Base-by-base conservation (phyloP, 805 yeast species). In the Schwanniomyces occidentalis region DNA sequence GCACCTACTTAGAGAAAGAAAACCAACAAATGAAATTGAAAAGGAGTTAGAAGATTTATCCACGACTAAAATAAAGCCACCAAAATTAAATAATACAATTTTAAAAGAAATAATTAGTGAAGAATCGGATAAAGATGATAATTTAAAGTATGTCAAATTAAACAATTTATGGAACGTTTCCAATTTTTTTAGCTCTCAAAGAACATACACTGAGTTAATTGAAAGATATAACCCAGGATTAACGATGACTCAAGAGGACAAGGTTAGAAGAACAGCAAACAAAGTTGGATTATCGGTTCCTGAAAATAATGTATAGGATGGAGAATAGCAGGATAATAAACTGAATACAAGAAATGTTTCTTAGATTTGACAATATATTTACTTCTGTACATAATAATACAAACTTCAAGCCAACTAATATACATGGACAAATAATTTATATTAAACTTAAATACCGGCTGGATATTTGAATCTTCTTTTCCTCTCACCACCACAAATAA, bases 211-310 rank as follows among this genome's bases (percentile, higher is more conserved):
- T 41, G 90, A 82, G 45, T 69, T 91, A 30, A 67, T 90, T 27
- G 93, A 85, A 46, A 73, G 95, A 46, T 93, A 91, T 60, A 87
- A 90, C 51, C 91, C 95, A 3, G 93, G 95, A 2, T 68, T 83
- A 41, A 77, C 77, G 16, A 76, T 84, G 78, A 74, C 80, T 16
- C 95, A 85, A 51, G 75, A 75, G 33, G 96, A 91, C 41, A 80
- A 82, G 37, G 81, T 91, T 17, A 71, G 80, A 48, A 76, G 75
- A 54, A 84, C 95, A 1, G 99, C 98, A 5, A 73, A 81, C 37
- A 75, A 81, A 44, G 99, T 91, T n/a, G 99, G 99, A 0, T 71
- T 91, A 31, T 30, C 48, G n/a, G 61, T 68, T 12, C 74, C 74
- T 6, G 61, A 61, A 34, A 38, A 47, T 17, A 16, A 32, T 18